phyloP scores from a whole-genome alignment of 225 moss, liverwort and hornwort species.

The Straminergon stramineum region DNA sequence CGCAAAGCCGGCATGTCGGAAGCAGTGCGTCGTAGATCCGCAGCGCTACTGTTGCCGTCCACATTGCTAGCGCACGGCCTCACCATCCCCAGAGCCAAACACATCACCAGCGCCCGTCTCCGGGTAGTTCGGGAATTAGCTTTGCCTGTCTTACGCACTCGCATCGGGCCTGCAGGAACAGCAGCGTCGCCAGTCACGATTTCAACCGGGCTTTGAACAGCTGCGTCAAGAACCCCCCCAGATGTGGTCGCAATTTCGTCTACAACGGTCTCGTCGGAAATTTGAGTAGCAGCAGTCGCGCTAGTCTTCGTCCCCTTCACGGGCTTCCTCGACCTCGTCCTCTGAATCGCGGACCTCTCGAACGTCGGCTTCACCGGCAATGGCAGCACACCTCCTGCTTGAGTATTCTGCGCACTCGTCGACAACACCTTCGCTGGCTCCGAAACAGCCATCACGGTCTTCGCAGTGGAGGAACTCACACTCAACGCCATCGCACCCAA shows the following conservation, averaged over 20 bases:
- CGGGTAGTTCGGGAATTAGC: background rate
- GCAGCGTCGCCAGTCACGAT: background rate
- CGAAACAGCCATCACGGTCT: background rate
- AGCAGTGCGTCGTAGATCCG: conserved; percentile 24
- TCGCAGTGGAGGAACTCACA: conserved; percentile 7
- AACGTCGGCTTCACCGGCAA: conserved; percentile 27
- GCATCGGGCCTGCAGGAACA: background rate
- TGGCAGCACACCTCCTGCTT: conserved; percentile 3
- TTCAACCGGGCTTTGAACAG: too few species aligned
- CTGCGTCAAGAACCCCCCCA: background rate
- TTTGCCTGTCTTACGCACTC: conserved; percentile 13
- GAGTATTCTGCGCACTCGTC: background rate
- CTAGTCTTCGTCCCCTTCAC: background rate
- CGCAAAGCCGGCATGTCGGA: conserved; percentile 19
- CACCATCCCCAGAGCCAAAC: conserved; percentile 44
- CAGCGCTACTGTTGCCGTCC: background rate
- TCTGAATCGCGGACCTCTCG: conserved; percentile 4
- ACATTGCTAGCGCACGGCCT: conserved; percentile 33
- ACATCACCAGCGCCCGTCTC: conserved; percentile 46
- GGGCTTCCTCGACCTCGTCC: conserved; percentile 33
- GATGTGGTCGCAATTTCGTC: conserved; percentile 11
- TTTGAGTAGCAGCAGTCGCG: background rate
- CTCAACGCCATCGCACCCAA: conserved; percentile 17
- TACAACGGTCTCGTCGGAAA: background rate
- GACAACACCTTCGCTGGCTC: background rate